phyloP scores from a whole-genome alignment of 1,284 basidiomycete species.

The Cryptococcus sp. region DNA sequence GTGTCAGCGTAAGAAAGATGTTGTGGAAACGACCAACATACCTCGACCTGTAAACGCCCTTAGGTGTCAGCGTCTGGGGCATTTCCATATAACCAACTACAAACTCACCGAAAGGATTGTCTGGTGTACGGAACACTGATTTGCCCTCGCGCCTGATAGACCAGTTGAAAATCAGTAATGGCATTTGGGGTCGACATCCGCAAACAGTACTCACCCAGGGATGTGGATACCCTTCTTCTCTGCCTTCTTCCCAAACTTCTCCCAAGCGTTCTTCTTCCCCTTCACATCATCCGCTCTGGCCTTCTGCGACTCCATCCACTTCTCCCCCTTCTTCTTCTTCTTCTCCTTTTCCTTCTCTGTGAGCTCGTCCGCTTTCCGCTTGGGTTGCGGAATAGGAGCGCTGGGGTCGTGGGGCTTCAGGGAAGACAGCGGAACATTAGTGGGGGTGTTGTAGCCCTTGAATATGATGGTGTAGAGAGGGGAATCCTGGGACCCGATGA shows the following conservation, averaged over 20 bases:
- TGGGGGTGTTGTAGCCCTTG: constrained; percentile 92
- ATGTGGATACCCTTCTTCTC: constrained; percentile 89
- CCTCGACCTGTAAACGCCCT: constrained; percentile 18
- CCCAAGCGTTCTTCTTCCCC: constrained; percentile 87
- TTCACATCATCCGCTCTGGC: constrained; percentile 86
- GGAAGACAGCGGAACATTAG: constrained; percentile 71
- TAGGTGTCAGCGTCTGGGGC: constrained; percentile 7
- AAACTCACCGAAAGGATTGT: constrained; percentile 82
- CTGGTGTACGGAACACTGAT: constrained; percentile 94
- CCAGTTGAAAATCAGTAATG: neutral
- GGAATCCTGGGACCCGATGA: constrained; percentile 79
- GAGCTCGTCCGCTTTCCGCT: constrained; percentile 71
- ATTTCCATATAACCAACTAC: neutral
- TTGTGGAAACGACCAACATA: constrained; percentile 14
- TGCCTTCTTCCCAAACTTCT: constrained; percentile 95
- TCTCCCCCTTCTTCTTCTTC: constrained; percentile 89
- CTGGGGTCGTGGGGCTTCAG: constrained; percentile 58
- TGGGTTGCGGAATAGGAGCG: constrained; percentile 56
- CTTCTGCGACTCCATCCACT: constrained; percentile 81
- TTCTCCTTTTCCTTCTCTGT: constrained; percentile 77
- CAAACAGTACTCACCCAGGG: constrained; percentile 62
- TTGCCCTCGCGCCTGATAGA: constrained; percentile 63
- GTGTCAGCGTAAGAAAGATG: constrained; percentile 1
- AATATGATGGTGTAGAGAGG: constrained; percentile 90
- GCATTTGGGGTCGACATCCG: neutral